phyloP scores from a whole-genome alignment of 2,329 filamentous ascomycete species.

The Fusarium liriodendri region DNA sequence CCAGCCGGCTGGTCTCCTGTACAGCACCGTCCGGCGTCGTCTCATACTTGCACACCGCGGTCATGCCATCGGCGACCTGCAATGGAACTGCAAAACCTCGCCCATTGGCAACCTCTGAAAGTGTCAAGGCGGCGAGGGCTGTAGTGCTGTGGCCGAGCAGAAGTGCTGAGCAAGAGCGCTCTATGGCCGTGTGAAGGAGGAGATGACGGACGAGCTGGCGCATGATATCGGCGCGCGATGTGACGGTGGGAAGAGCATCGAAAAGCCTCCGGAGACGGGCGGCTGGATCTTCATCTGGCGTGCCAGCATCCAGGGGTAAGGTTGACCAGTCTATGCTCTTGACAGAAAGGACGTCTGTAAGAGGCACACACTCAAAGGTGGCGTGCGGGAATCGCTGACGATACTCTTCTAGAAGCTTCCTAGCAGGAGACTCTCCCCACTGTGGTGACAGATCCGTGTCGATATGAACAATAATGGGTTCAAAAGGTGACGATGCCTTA shows the following conservation, averaged over 20 bases:
- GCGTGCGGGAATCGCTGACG: conserved; percentile 73
- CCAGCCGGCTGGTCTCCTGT: conserved; percentile 32
- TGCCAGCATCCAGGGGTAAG: conserved; percentile 48
- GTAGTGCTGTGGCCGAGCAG: conserved; percentile 91
- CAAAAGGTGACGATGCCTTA: conserved; percentile 74
- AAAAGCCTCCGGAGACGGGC: conserved; percentile 66
- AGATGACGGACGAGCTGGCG: conserved; percentile 78
- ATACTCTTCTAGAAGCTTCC: conserved; percentile 63
- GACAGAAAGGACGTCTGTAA: conserved; percentile 71
- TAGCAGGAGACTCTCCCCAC: conserved; percentile 47
- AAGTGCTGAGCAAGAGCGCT: conserved; percentile 73
- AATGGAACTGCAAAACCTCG: conserved; percentile 86
- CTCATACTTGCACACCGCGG: conserved; percentile 49
- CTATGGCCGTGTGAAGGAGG: conserved; percentile 73
- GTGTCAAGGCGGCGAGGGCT: conserved; percentile 83
- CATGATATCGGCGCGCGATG: conserved; percentile 79
- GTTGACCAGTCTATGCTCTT: conserved; percentile 65
- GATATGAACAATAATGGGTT: conserved; percentile 70
- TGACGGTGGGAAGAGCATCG: conserved; percentile 74
- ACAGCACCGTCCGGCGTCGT: conserved; percentile 32
- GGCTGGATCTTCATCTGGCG: conserved; percentile 42
- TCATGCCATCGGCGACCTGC: conserved; percentile 80
- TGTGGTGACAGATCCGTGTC: conserved; percentile 53
- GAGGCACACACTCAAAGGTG: conserved; percentile 68
- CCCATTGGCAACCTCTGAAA: conserved; percentile 91